phyloP scores from a whole-genome alignment of 2,329 filamentous ascomycete genomes.

The Ceratocystis ficicola region DNA sequence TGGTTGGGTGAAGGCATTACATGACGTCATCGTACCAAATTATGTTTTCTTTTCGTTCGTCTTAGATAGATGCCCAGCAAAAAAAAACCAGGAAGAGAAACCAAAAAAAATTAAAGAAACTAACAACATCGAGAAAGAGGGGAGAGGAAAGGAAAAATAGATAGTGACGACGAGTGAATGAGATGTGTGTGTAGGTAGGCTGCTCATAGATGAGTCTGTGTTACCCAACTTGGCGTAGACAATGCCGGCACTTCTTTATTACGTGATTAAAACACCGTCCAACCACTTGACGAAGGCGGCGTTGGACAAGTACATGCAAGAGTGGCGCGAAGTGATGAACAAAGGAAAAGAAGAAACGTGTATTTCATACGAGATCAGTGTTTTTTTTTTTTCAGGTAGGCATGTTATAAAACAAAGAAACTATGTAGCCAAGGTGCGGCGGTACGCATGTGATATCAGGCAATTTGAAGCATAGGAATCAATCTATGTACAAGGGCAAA shows the following conservation, averaged over 20 bases:
- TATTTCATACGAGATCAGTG: background rate
- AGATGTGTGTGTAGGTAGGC: background rate
- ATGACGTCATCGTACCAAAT: slow-evolving; percentile 3
- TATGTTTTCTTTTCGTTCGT: slow-evolving; percentile 6
- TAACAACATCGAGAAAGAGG: slow-evolving; percentile 5
- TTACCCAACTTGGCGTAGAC: no score
- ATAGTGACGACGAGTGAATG: background rate
- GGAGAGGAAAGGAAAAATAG: background rate
- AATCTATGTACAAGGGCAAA: slow-evolving; percentile 1
- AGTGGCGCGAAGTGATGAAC: no score
- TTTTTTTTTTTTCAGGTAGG: background rate
- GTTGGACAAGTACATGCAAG: no score
- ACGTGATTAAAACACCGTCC: no score
- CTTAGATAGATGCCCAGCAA: slow-evolving; percentile 5
- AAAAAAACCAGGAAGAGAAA: slow-evolving; percentile 20
- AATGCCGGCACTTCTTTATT: no score
- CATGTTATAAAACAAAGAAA: background rate
- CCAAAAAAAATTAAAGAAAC: slow-evolving; percentile 21
- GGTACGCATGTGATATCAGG: slow-evolving; percentile 1
- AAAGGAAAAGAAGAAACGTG: no score
- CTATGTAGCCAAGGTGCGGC: background rate
- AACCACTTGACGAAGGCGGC: no score
- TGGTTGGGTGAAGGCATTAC: background rate
- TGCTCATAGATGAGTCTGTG: background rate
- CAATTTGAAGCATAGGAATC: background rate